These are phyloP conservation scores for Dothistroma pini DNA, from an alignment of 2,329 filamentous ascomycete species.

Conservation along the genomic window DNA sequence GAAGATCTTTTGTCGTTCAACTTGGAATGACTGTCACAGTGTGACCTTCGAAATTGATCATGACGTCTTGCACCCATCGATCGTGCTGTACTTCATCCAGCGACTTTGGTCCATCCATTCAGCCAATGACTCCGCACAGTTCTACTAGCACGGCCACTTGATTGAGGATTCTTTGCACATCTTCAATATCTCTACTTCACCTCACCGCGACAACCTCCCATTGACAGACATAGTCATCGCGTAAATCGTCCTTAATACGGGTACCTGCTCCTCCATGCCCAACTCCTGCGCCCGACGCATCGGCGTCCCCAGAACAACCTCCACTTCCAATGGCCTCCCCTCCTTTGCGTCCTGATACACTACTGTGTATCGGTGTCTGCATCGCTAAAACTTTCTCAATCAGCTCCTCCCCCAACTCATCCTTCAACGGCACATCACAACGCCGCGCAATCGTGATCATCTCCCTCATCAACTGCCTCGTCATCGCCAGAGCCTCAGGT, in stretches of 20 bases:
- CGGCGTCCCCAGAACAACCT: conserved; percentile 46
- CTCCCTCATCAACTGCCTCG: conserved; percentile 42
- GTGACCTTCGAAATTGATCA: too few species aligned
- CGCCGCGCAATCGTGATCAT: conserved; percentile 41
- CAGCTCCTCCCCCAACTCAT: conserved; percentile 39
- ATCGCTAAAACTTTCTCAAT: conserved; percentile 40
- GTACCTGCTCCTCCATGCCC: conserved; percentile 37
- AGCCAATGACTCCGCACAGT: too few species aligned
- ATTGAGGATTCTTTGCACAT: too few species aligned
- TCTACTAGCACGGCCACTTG: too few species aligned
- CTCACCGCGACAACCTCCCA: conserved; percentile 16
- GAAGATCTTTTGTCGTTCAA: too few species aligned
- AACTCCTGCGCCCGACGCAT: conserved; percentile 40
- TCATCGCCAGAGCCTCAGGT: conserved; percentile 38
- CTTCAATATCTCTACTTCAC: too few species aligned
- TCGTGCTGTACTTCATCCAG: too few species aligned
- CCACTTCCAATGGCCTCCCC: conserved; percentile 45
- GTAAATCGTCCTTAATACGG: conserved; percentile 41
- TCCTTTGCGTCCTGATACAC: conserved; percentile 43
- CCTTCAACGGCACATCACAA: conserved; percentile 39
- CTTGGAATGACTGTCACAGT: too few species aligned
- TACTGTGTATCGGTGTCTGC: conserved; percentile 39
- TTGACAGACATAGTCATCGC: conserved; percentile 30
- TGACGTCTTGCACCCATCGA: too few species aligned
- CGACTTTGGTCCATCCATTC: too few species aligned